Base-by-base conservation (phyloP, 495 filamentous ascomycete species). In the Hypoxylon crocopeplum region DNA sequence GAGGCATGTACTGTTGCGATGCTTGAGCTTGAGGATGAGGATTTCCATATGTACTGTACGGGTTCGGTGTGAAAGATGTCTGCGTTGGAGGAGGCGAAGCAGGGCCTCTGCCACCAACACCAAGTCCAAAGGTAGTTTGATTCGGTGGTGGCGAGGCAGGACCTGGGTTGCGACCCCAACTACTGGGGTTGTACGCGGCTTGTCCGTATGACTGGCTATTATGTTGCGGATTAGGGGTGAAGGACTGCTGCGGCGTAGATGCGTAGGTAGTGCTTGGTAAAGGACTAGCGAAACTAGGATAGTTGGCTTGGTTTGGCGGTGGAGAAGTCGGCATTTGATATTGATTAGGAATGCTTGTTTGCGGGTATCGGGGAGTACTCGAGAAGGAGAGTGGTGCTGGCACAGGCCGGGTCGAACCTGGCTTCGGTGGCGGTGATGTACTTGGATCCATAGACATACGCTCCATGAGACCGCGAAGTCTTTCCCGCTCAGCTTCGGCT, bases 381-480 rank as follows among this genome's bases (percentile, higher is more conserved):
- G 70, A 54, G 49, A 62, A 76, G 50, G 75, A 77, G 32, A 75
- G 71, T 16, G 74, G 77, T 11, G 75, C 68, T 13, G 75, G 85
- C 64, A 59, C 79, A 65, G 67, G 85, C 75, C 70, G 62, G 41
- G 68, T 40, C 69, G 73, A 58, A 67, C 77, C 38, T 72, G 84
- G 56, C 72, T 77, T 55, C n/a, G 76, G 73, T n/a, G 73, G 66
- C 21, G 75, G 77, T 40, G 72, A 79, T 59, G 56, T 80, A 55
- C 54, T 74, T 59, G 59, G 78, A 50, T 92, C 88, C 71, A 93
- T 87, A 11, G 93, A 91, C 79, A 98, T 91, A 49, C 94, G 88
- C 68, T 97, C 94, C 94, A 98, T 98, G 44, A 98, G 75, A 42
- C 90, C 88, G 50, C 88, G 83, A 39, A 98, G 72, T 55, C 93